Evolutionary conservation across 2,329 filamentous ascomycete species (phyloP).

Genomic region (Blastomyces silverae): DNA sequence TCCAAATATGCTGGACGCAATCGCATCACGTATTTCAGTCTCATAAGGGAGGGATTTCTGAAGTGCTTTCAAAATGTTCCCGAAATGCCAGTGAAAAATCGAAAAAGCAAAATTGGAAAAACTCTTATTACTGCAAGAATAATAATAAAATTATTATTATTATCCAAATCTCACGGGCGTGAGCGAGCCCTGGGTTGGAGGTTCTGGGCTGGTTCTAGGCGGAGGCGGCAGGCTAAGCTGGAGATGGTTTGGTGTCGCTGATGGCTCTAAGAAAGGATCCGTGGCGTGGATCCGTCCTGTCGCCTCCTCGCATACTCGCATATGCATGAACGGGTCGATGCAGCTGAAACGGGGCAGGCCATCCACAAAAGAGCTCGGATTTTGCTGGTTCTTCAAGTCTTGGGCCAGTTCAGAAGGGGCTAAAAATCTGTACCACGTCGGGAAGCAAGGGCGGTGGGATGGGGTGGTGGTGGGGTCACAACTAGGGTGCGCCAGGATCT

Average conservation of each 20-base stretch:
- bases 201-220: not conserved
- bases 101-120: not conserved
- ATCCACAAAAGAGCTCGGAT: slow-evolving; percentile 18
- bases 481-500: slow-evolving; percentile 6
- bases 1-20: not conserved
- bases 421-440: slow-evolving; percentile 11
- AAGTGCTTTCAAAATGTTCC: not conserved
- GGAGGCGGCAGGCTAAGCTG: not conserved
- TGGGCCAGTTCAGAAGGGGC: slow-evolving; percentile 10
- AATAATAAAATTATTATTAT: too few species aligned
- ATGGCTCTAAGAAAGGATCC: slow-evolving; percentile 13
- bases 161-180: too few species aligned
- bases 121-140: not conserved
- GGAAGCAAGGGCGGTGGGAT: slow-evolving; percentile 13
- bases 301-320: slow-evolving; percentile 23
- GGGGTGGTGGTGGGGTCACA: not conserved
- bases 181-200: not conserved
- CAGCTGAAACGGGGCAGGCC: slow-evolving; percentile 24
- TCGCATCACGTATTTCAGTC: not conserved
- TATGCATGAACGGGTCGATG: slow-evolving; percentile 28
- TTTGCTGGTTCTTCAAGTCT: slow-evolving; percentile 11
- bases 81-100: not conserved
- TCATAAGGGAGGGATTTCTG: not conserved
- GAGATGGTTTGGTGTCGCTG: slow-evolving; percentile 9
- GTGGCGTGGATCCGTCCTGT: slow-evolving; percentile 17